Base-by-base conservation (phyloP, 225 moss, liverwort and hornwort genomes). In the Marchantia polymorpha region DNA sequence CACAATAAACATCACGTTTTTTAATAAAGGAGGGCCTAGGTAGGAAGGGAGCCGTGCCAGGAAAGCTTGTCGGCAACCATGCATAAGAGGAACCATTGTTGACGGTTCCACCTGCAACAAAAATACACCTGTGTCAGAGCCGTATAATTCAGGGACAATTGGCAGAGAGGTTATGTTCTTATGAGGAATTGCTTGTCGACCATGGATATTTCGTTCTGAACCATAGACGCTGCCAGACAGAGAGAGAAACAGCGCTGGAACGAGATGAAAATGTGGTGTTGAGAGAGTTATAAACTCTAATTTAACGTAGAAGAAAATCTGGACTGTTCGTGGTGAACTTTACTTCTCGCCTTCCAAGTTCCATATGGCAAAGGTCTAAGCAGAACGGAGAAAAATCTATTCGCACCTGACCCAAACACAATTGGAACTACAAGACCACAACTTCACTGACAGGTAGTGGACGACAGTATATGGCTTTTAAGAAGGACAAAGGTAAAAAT, bases 21-120 rank as follows among this genome's bases (percentile, higher is more conserved):
- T 9, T 0, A 70, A 71, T 12, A n/a, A 4, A 10, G 12, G n/a
- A 54, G 22, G 17, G 14, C 52, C 50, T 0, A 19, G 51, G 14
- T 0, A 59, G 65, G 68, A 66, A 22, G 81, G 55, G 70, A 81
- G 52, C 81, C 90, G 63, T 92, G 85, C 99, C 89, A 99, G 82
- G 91, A 99, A 99, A 51, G 89, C 99, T 95, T 99, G 99, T 83
- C 91, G 89, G 88, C 99, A 99, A 75, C 93, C 99, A 85, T 99
- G 95, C 86, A 90, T 92, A 60, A 99, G 91, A 31, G 99, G 99
- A 72, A 99, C 95, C 86, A 99, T 87, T 54, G 99, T 99, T 83
- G 99, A 99, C 60, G 99, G 99, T 83, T 99, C 95, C 66, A 99
- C 97, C 97, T 99, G 93, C 87, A 90, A 51, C 69, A 72, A 20